Evolutionary conservation across 306 rosid species (phyloP), one percentile per base, ranked within the genome.

Genomic region (Styphnolobium japonicum): DNA sequence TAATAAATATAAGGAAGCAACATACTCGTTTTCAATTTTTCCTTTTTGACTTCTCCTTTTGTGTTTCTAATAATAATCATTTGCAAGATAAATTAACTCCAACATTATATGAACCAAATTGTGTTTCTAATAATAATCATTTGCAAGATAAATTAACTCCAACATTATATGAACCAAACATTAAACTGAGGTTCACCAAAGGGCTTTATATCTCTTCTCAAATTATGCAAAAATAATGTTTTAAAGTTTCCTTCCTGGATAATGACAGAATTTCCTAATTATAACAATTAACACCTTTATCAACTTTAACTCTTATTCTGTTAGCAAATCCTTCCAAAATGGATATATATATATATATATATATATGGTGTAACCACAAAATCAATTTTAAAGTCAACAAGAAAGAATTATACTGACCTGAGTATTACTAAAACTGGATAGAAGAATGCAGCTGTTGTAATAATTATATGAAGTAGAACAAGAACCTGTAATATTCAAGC

Each of bases 401-500:
- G 25, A 29, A 25, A 2, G 57, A 80, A 33, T 31, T 27, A 71
- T 39, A 70, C 90, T 80, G 46, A 96, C 99, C 93, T 90, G 84
- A 92, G 92, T 84, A 90, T 96, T 60, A 96, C 96, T 48, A 86
- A 43, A 83, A 90, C 92, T 10, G 99, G 99, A 83, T 82, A 91
- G 62, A 77, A 53, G 46, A 93, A 49, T 67, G 92, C 73, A 57
- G 77, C 80, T 0, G 93, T 88, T 2, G 91, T 90, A 53, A 89
- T 86, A 76, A 81, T 40, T 23, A 88, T 40, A 83, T 93, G 94
- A 67, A 93, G 94, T 67, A 78, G 73, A 81, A 88, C 81, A 81
- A 85, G 86, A 67, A 85, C 92, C 98, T 95, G 97, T 45, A 80
- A 63, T 15, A 81, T 77, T 77, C 71, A 77, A 60, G 55, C 67